These are phyloP conservation scores for Stylosanthes scabra DNA, from an alignment of 331 rosid genomes.

Conservation along the genomic window DNA sequence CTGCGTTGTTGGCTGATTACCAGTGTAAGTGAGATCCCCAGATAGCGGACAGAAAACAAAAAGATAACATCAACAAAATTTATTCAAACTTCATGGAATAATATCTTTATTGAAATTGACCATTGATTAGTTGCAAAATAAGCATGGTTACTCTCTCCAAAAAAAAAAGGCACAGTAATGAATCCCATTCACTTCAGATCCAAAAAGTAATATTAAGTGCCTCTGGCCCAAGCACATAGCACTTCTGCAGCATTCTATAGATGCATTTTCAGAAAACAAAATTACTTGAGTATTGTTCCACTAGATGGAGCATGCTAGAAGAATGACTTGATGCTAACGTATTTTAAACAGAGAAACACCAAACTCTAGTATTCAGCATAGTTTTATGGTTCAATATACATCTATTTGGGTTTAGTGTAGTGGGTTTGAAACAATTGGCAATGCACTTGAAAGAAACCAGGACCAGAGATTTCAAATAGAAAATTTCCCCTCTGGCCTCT, in stretches of 20 bases:
- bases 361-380: neutral
- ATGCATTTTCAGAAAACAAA: constrained; percentile 16
- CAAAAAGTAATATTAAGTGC: constrained; percentile 2
- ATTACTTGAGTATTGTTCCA: neutral
- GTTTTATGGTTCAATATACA: constrained; percentile 9
- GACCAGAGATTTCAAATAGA: neutral
- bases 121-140: constrained; percentile 2
- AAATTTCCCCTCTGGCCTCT: neutral
- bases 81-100: constrained; percentile 9
- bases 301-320: neutral
- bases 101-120: constrained; percentile 6
- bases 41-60: constrained; percentile 28
- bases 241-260: constrained; percentile 17
- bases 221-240: neutral
- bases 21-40: constrained; percentile 30
- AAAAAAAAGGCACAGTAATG: constrained; percentile 7
- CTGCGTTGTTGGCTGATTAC: constrained; percentile 91
- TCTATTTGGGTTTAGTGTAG: neutral
- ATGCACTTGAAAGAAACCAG: constrained; percentile 2
- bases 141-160: neutral
- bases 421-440: constrained; percentile 11
- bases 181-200: constrained; percentile 7
- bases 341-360: constrained; percentile 8
- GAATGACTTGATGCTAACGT: neutral
- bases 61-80: constrained; percentile 29